phyloP scores from a whole-genome alignment of 2,329 filamentous ascomycete genomes.

The Colletotrichum aenigma region DNA sequence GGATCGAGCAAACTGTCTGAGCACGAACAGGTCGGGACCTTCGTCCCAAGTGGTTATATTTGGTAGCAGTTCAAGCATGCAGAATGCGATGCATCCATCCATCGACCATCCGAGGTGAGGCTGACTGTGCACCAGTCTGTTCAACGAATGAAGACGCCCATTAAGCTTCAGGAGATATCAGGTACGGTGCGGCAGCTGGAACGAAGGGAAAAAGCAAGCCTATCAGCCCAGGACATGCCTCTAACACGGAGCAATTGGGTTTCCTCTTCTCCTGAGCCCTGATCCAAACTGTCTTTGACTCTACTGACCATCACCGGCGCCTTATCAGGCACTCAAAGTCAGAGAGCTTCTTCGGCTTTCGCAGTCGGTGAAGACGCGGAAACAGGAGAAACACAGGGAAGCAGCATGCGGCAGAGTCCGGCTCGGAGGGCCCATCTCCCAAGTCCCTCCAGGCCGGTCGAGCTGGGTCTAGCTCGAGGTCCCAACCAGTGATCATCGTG shows the following conservation, averaged over 20 bases:
- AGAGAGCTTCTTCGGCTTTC: not conserved
- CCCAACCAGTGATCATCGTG: not conserved
- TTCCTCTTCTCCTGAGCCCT: not conserved
- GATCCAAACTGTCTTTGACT: not conserved
- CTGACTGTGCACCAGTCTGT: not conserved
- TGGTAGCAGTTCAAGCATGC: not conserved
- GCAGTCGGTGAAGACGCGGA: not conserved
- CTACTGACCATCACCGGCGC: not conserved
- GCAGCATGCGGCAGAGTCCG: not conserved
- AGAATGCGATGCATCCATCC: not conserved
- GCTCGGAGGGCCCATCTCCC: not conserved
- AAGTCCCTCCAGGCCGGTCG: not conserved
- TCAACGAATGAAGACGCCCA: not conserved
- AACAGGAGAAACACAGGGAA: not conserved
- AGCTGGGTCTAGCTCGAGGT: not conserved
- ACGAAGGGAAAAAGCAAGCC: not conserved
- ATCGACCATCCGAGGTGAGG: not conserved
- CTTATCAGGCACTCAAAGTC: not conserved
- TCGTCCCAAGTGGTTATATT: not conserved
- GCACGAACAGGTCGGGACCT: not conserved
- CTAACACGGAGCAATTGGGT: not conserved
- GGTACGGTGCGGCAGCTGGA: not conserved
- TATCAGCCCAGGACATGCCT: not conserved
- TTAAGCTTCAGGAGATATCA: not conserved
- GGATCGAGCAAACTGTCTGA: not conserved